Evolutionary conservation across 306 rosid genomes (phyloP), one percentile per base, ranked within the genome.

Genomic region (Glycine latifolia): DNA sequence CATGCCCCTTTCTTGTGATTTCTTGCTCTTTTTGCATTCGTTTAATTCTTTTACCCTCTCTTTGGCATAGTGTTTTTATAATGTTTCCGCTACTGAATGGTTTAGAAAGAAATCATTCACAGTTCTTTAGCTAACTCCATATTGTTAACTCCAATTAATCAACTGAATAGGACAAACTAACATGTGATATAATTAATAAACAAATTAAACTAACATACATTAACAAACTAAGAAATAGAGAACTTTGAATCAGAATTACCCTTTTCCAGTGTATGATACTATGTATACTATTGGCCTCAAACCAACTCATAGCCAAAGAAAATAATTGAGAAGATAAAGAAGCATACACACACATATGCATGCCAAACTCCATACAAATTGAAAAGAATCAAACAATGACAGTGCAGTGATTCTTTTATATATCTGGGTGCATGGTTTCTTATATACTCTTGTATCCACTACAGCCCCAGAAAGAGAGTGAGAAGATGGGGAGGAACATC

Each of bases 381-480:
- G 92, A 86, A 43, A 84, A 81, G 15, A 90, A 86, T 77, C 81
- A 6, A 47, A 60, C 79, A 71, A 56, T 50, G 10, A 72, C 48
- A 60, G 46, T 49, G 60, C 80, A 81, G 37, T 35, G 49, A 35
- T 68, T 91, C 17, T 71, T 82, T 13, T 76, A 79, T 85, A 43
- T 88, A n/a, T 33, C 84, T 0, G 80, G 81, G 16, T 87, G 90
- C 78, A 66, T 86, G 71, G 77, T 79, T 85, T 86, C 90, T 65
- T 69, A 37, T 90, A 85, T 92, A 90, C 91, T 78, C 91, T 12
- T 79, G 89, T 76, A 81, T 92, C 80, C 75, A 84, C 6, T 74
- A 55, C 75, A 77, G 71, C 76, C 44, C 43, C 37, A 9, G 13
- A 9, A 70, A 78, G 20, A 76, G 87, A 20, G 67, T 86, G 20